Evolutionary conservation across 2,329 filamentous ascomycete genomes (phyloP).

Genomic region (Erysiphe pulchra): DNA sequence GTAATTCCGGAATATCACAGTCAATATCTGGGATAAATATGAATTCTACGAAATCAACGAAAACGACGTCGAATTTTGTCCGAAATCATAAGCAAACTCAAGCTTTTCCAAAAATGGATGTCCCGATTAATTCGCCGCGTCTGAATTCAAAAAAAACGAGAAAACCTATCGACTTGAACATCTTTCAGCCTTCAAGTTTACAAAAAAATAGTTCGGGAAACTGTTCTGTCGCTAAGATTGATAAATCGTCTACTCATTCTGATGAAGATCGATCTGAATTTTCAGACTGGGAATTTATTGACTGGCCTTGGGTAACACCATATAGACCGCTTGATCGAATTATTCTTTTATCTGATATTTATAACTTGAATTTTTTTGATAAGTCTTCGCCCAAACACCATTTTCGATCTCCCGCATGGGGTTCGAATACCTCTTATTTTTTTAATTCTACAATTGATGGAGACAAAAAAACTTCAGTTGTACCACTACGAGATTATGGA

Average conservation of each 20-base stretch:
- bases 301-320: constrained; percentile 1
- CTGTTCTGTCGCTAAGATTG: background rate
- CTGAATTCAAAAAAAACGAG: background rate
- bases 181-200: background rate
- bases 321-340: background rate
- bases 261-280: background rate
- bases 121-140: background rate
- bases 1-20: background rate
- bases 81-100: background rate
- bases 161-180: background rate
- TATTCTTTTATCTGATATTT: background rate
- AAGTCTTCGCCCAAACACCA: background rate
- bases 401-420: background rate
- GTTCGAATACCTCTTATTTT: background rate
- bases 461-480: background rate
- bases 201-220: background rate
- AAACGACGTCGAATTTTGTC: background rate
- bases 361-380: background rate
- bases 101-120: background rate
- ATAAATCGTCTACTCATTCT: background rate
- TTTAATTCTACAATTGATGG: background rate
- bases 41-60: background rate
- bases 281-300: constrained; percentile 1
- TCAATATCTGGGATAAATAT: background rate
- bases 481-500: background rate